A percentile compares a stretch with the other conserved stretches of the same genome.
These are phyloP conservation scores for Colletotrichum lupini DNA, from an alignment of 2,329 filamentous ascomycete species.

Conservation along the genomic window DNA sequence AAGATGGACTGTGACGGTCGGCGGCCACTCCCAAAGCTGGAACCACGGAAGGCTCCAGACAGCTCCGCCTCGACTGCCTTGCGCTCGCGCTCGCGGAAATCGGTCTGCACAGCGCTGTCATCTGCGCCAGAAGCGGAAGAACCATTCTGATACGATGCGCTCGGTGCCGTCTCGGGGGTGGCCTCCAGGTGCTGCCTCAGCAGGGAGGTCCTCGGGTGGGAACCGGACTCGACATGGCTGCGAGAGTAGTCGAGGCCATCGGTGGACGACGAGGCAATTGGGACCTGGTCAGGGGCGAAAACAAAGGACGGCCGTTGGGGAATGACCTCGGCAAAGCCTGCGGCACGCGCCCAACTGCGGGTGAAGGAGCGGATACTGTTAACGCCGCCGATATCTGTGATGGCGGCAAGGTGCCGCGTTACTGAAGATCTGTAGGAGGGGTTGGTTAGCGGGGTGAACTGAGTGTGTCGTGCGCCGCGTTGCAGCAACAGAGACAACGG, in stretches of 20 bases:
- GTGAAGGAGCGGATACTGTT: constrained; percentile 97
- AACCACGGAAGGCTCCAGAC: constrained; percentile 45
- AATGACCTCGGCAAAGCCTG: constrained; percentile 87
- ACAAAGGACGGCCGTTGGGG: constrained; percentile 82
- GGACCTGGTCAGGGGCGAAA: constrained; percentile 66
- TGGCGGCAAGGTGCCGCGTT: constrained; percentile 64
- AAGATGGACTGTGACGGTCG: constrained; percentile 61
- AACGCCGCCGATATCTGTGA: constrained; percentile 83
- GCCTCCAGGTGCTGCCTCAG: constrained; percentile 64
- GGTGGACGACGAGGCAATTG: constrained; percentile 48
- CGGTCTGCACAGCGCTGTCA: constrained; percentile 33
- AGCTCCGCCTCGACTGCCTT: constrained; percentile 60
- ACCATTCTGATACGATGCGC: constrained; percentile 21
- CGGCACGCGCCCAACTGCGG: constrained; percentile 90
- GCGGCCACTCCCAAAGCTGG: constrained; percentile 42
- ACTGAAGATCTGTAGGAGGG: constrained; percentile 64
- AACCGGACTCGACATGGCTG: constrained; percentile 51
- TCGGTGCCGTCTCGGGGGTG: constrained; percentile 23
- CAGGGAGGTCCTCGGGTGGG: constrained; percentile 53
- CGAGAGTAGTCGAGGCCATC: constrained; percentile 54
- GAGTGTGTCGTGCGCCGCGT: neutral
- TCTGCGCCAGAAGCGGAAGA: constrained; percentile 33
- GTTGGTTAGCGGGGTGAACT: constrained; percentile 6
- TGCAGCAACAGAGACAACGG: constrained; percentile 42
- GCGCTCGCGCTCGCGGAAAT: constrained; percentile 59